These are phyloP conservation scores for Hemisphaericaspora xylanilytica DNA, from an alignment of 1,139 yeast species.

Conservation along the genomic window DNA sequence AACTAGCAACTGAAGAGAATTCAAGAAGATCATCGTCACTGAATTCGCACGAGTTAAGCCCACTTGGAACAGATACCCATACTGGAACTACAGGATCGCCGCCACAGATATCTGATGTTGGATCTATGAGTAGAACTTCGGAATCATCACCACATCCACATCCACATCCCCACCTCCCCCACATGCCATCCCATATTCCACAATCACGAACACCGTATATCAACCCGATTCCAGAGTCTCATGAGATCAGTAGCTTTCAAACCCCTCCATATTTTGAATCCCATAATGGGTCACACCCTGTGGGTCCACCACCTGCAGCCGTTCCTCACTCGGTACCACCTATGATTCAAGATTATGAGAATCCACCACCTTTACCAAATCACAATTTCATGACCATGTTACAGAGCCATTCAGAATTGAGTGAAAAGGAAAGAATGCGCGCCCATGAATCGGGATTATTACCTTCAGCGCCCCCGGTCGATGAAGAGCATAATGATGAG, in stretches of 20 bases:
- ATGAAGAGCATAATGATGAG: constrained; percentile 22
- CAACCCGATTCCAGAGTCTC: constrained; percentile 18
- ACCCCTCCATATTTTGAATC: constrained; percentile 21
- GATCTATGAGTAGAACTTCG: not conserved
- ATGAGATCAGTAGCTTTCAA: constrained; percentile 14
- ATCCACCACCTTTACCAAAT: constrained; percentile 6
- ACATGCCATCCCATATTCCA: constrained; percentile 1
- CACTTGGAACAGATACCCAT: constrained; percentile 2
- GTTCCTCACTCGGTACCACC: constrained; percentile 1
- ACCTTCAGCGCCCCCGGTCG: constrained; percentile 59
- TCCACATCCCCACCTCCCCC: constrained; percentile 2
- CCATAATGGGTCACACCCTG: constrained; percentile 2
- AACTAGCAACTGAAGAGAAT: constrained; percentile 8
- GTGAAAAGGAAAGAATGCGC: constrained; percentile 57
- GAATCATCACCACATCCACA: constrained; percentile 3
- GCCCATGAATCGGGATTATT: constrained; percentile 54
- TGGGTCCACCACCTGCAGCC: not conserved
- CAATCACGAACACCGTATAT: constrained; percentile 7
- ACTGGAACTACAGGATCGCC: constrained; percentile 10
- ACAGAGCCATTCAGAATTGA: constrained; percentile 19
- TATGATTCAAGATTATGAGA: constrained; percentile 26
- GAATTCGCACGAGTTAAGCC: not conserved
- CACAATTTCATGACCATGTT: constrained; percentile 7
- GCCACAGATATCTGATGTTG: not conserved
- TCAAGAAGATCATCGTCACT: constrained; percentile 23